Evolutionary conservation across 129 eudicot species (phyloP).

Genomic region (Helichrysum umbraculigerum): DNA sequence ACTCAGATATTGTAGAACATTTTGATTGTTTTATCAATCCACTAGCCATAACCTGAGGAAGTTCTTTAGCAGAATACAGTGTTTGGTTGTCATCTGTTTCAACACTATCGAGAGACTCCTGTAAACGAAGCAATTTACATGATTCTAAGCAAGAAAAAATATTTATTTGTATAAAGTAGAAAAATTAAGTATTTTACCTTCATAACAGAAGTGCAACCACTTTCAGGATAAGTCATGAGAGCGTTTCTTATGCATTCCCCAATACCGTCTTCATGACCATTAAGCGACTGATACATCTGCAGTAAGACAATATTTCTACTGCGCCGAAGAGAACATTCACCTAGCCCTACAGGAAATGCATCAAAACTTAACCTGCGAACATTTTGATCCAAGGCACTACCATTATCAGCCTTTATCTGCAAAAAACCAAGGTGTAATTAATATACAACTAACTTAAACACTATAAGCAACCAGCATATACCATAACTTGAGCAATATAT

Average conservation of each 20-base stretch:
- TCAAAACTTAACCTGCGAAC: conserved; percentile 38
- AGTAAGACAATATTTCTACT: conserved; percentile 45
- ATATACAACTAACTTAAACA: conserved; percentile 12
- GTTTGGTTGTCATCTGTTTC: conserved; percentile 37
- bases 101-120: conserved; percentile 47
- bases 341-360: conserved; percentile 33
- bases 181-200: conserved; percentile 35
- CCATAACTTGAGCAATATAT: background rate
- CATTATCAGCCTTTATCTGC: conserved; percentile 45
- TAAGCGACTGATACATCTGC: conserved; percentile 46
- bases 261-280: conserved; percentile 54
- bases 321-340: conserved; percentile 42
- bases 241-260: conserved; percentile 51
- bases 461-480: background rate
- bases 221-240: conserved; percentile 38
- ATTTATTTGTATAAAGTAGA: background rate
- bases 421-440: conserved; percentile 19
- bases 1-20: conserved; percentile 41
- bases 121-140: conserved; percentile 27
- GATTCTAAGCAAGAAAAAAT: background rate
- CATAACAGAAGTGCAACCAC: conserved; percentile 29
- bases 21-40: conserved; percentile 41
- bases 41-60: conserved; percentile 33
- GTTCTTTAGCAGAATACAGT: conserved; percentile 32
- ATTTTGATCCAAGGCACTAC: conserved; percentile 39